phyloP scores from a whole-genome alignment of 495 filamentous ascomycete species.

The Melanomma pulvis-pyrius region DNA sequence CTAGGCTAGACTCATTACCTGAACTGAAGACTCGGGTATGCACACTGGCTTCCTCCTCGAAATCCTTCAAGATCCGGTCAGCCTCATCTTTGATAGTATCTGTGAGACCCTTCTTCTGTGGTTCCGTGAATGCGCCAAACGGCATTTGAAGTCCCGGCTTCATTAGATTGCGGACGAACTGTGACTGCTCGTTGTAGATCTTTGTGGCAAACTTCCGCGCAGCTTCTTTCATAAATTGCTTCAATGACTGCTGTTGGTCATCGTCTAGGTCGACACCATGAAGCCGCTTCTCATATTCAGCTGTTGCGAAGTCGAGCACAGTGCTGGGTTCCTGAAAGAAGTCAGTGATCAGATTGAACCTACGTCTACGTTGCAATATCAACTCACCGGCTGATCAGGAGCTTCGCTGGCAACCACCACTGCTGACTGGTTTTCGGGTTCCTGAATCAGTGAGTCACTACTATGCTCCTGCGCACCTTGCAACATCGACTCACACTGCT shows the following conservation, averaged over 20 bases:
- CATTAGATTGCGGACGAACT: not conserved
- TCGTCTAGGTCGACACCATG: not conserved
- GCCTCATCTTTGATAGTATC: not conserved
- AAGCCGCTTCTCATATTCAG: not conserved
- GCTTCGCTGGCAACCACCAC: not conserved
- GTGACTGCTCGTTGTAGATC: not conserved
- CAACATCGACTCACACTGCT: not conserved
- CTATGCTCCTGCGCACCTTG: not conserved
- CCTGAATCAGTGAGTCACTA: not conserved
- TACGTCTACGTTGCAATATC: not conserved
- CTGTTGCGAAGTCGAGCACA: not conserved
- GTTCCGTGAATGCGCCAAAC: not conserved
- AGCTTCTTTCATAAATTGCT: not conserved
- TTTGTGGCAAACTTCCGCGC: not conserved
- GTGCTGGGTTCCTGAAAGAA: not conserved
- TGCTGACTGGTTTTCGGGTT: not conserved
- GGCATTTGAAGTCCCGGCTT: not conserved
- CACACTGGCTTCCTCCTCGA: not conserved
- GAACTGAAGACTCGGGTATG: not conserved
- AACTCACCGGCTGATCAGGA: not conserved
- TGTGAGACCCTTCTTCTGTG: not conserved
- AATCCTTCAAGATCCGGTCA: not conserved
- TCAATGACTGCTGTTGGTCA: not conserved
- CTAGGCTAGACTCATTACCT: not conserved
- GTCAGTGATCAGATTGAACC: not conserved